These are phyloP conservation scores for Mycena olivaceomarginata DNA, from an alignment of 768 basidiomycete genomes.

Conservation along the genomic window DNA sequence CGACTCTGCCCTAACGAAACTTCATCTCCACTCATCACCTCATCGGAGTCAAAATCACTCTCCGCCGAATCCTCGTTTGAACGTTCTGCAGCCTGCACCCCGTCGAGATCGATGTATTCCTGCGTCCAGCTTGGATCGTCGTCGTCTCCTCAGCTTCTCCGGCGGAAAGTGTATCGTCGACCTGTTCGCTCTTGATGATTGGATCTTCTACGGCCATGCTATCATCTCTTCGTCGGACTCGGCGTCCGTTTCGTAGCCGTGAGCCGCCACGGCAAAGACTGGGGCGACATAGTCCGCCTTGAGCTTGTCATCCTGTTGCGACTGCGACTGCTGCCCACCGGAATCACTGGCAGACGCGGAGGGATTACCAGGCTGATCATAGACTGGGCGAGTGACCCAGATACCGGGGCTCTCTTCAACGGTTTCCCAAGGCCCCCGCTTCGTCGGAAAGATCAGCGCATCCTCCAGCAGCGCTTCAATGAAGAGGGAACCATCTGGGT, in stretches of 20 bases:
- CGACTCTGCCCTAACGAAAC: neutral
- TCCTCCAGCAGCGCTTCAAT: slow-evolving; percentile 58
- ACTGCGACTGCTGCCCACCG: too few relatives aligned
- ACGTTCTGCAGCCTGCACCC: neutral
- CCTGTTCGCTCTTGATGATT: neutral
- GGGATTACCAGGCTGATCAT: neutral
- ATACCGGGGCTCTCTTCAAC: slow-evolving; percentile 51
- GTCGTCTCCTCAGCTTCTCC: slow-evolving; percentile 6
- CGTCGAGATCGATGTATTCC: slow-evolving; percentile 31
- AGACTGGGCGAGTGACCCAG: slow-evolving; percentile 54
- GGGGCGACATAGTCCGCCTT: neutral
- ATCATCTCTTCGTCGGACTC: slow-evolving; percentile 29
- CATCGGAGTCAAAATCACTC: slow-evolving; percentile 29
- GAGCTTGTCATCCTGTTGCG: neutral
- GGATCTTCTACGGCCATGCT: slow-evolving; percentile 19
- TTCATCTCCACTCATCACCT: slow-evolving; percentile 29
- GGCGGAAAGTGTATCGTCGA: slow-evolving; percentile 10
- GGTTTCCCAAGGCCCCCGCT: slow-evolving; percentile 52
- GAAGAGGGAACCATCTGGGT: slow-evolving; percentile 58
- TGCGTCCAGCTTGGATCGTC: slow-evolving; percentile 34
- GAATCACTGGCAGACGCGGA: neutral
- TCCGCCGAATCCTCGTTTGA: slow-evolving; percentile 35
- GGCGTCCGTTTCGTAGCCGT: slow-evolving; percentile 23
- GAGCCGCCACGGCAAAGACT: neutral
- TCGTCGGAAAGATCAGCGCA: slow-evolving; percentile 48